A percentile compares a stretch with the other conserved stretches of the same genome.
phyloP scores from a whole-genome alignment of 2,329 filamentous ascomycete genomes.

The Fusarium caatingaense region DNA sequence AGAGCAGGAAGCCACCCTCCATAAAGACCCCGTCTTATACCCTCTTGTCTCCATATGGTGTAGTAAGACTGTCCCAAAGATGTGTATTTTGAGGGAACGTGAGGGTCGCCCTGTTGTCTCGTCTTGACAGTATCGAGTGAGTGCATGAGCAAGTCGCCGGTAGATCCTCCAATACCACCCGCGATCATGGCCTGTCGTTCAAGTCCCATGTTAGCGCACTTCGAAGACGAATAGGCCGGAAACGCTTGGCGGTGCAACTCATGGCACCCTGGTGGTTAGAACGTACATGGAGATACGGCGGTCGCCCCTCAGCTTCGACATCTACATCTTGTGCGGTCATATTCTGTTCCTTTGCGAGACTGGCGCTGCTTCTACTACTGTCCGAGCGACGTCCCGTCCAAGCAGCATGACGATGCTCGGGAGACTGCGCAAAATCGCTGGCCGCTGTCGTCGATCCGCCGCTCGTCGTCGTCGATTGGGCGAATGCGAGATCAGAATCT shows the following conservation, averaged over 20 bases:
- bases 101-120: slow-evolving; percentile 94
- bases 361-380: slow-evolving; percentile 43
- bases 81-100: slow-evolving; percentile 91
- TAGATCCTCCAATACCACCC: slow-evolving; percentile 90
- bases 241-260: neutral
- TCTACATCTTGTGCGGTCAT: slow-evolving; percentile 55
- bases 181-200: slow-evolving; percentile 85
- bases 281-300: slow-evolving; percentile 59
- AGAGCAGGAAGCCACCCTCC: slow-evolving; percentile 94
- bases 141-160: slow-evolving; percentile 98
- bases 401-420: slow-evolving; percentile 51
- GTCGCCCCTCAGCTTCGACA: slow-evolving; percentile 57
- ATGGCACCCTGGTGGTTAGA: neutral
- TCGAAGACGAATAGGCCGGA: slow-evolving; percentile 5
- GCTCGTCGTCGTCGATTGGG: slow-evolving; percentile 31
- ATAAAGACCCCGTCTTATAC: slow-evolving; percentile 85
- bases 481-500: slow-evolving; percentile 41
- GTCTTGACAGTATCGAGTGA: slow-evolving; percentile 99
- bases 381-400: slow-evolving; percentile 44
- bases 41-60: slow-evolving; percentile 94
- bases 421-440: slow-evolving; percentile 40
- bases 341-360: slow-evolving; percentile 41
- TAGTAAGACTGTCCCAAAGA: slow-evolving; percentile 91
- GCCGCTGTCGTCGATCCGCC: slow-evolving; percentile 33
- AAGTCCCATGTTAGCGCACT: slow-evolving; percentile 34